A percentile compares a stretch with the other conserved stretches of the same genome.
These are phyloP conservation scores for Solanum tarapatanum DNA, from an alignment of 257 asterid genomes.

Conservation along the genomic window DNA sequence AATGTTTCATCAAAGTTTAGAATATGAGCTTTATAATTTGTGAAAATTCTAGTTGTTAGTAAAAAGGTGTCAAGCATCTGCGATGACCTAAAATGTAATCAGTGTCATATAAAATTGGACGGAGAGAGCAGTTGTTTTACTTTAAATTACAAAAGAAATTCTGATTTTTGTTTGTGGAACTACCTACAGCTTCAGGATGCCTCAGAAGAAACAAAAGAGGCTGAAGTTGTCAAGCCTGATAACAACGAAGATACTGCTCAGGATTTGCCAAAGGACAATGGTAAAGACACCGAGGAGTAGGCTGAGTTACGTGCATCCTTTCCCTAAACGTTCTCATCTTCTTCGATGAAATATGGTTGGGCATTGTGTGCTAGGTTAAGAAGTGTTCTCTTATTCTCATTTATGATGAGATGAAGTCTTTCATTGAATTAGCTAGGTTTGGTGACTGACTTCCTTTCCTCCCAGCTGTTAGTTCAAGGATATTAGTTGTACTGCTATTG, in stretches of 20 bases:
- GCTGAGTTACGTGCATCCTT: background rate
- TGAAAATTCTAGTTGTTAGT: background rate
- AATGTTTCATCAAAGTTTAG: background rate
- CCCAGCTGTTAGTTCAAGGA: background rate
- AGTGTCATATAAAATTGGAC: background rate
- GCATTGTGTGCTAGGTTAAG: background rate
- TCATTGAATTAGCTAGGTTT: background rate
- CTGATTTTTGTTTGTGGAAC: conserved; percentile 9
- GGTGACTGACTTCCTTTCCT: background rate
- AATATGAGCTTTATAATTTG: background rate
- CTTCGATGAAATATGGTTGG: background rate
- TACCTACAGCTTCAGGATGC: conserved; percentile 54
- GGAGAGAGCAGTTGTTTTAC: background rate
- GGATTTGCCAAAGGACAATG: conserved; percentile 19
- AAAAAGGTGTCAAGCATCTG: background rate
- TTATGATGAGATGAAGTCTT: background rate
- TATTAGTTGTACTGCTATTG: background rate
- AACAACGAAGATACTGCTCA: conserved; percentile 16
- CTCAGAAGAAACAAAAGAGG: conserved; percentile 20
- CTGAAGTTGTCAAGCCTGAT: conserved; percentile 20
- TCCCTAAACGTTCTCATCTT: background rate
- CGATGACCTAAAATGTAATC: background rate
- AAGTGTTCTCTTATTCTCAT: background rate
- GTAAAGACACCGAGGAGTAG: conserved; percentile 18
- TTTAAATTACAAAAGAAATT: background rate